Evolutionary conservation across 345 rosid genomes (phyloP).

Genomic region (Microcos paniculata): DNA sequence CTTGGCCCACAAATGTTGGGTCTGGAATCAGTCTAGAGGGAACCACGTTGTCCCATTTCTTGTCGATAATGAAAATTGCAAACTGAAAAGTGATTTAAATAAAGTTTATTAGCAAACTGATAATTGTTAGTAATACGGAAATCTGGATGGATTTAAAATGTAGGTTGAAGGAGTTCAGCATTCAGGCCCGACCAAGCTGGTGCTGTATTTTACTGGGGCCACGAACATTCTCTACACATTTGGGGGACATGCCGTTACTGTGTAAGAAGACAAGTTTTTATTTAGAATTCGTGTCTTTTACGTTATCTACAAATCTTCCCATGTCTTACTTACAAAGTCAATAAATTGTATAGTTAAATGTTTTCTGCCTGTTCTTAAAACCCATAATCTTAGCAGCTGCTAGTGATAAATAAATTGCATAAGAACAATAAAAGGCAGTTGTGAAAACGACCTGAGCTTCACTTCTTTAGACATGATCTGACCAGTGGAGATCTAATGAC

Average conservation of each 20-base stretch:
- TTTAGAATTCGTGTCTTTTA: conserved; percentile 31
- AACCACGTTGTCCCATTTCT: conserved; percentile 28
- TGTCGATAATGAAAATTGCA: conserved; percentile 5
- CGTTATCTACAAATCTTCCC: conserved; percentile 28
- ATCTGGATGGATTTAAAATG: not conserved
- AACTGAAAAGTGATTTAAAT: not conserved
- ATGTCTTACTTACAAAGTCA: not conserved
- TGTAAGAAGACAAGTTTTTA: conserved; percentile 62
- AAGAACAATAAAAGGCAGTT: not conserved
- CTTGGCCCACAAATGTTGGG: conserved; percentile 22
- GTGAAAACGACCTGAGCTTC: conserved; percentile 39
- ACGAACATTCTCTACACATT: conserved; percentile 99
- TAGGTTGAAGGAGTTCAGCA: conserved; percentile 91
- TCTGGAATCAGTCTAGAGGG: conserved; percentile 23
- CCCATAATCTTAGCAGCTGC: not conserved
- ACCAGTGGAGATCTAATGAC: conserved; percentile 31
- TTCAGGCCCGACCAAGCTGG: conserved; percentile 88
- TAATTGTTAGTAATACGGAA: not conserved
- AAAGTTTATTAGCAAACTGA: not conserved
- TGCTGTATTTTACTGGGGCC: conserved; percentile 96
- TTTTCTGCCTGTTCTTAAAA: not conserved
- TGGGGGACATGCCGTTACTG: conserved; percentile 99
- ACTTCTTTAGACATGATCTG: conserved; percentile 35
- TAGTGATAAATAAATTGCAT: not conserved
- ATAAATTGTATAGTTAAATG: not conserved